Evolutionary conservation across 768 basidiomycete genomes (phyloP).

Genomic region (Auricularia sp.): DNA sequence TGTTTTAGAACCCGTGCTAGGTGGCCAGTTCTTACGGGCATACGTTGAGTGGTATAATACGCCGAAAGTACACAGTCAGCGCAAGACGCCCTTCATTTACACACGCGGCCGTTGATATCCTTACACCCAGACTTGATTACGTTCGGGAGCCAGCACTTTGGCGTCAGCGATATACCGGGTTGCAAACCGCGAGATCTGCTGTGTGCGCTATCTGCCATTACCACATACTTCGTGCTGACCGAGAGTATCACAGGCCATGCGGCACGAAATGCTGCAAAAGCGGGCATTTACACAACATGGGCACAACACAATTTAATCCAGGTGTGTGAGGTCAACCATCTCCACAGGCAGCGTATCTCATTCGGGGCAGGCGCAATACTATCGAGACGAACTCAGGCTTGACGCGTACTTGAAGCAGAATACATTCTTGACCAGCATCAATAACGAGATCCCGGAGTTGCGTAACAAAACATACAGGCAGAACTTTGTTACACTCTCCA

Average conservation of each 20-base stretch:
- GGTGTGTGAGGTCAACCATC: conserved; percentile 26
- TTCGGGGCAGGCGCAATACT: conserved; percentile 66
- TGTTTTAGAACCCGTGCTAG: conserved; percentile 25
- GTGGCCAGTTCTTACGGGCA: conserved; percentile 76
- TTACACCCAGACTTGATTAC: conserved; percentile 48
- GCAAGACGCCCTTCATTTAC: not conserved
- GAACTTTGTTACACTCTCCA: conserved; percentile 51
- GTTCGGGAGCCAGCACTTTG: conserved; percentile 84
- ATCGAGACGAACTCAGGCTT: conserved; percentile 57
- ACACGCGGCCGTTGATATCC: not conserved
- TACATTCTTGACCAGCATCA: conserved; percentile 63
- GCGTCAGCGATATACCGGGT: conserved; percentile 61
- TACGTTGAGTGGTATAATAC: conserved; percentile 67
- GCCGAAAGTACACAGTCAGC: conserved; percentile 49
- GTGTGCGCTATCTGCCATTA: conserved; percentile 16
- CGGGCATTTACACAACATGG: conserved; percentile 64
- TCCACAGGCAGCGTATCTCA: not conserved
- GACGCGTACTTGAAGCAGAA: conserved; percentile 48
- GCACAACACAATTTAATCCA: conserved; percentile 68
- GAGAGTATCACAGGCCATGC: conserved; percentile 11
- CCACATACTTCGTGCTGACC: conserved; percentile 26
- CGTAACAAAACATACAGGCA: conserved; percentile 51
- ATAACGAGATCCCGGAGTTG: conserved; percentile 54
- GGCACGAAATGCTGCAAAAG: conserved; percentile 48
- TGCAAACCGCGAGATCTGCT: conserved; percentile 61